These are phyloP conservation scores for Paxillus ammoniavirescens DNA, from an alignment of 768 basidiomycete species.

Conservation along the genomic window DNA sequence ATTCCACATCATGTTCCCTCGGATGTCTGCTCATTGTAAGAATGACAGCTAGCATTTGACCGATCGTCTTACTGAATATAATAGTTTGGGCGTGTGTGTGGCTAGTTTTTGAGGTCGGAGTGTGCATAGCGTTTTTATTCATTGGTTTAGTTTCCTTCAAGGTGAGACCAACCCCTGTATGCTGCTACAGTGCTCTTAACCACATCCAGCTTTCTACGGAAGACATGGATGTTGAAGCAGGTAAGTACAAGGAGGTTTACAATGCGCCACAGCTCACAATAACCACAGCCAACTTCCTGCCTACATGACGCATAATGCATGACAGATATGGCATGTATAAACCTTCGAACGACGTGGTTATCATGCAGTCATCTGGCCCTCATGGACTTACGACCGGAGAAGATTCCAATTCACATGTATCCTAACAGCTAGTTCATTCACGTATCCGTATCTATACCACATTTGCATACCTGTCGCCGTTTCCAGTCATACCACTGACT, in stretches of 20 bases:
- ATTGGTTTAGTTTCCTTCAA: constrained; percentile 85
- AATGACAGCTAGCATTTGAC: background rate
- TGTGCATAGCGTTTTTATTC: constrained; percentile 75
- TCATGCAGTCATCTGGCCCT: constrained; percentile 5
- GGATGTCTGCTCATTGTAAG: constrained; percentile 70
- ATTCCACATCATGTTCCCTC: constrained; percentile 73
- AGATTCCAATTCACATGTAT: constrained; percentile 23
- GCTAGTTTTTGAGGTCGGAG: constrained; percentile 76
- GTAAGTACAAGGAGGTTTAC: constrained; percentile 38
- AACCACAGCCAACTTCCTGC: constrained; percentile 55
- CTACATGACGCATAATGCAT: constrained; percentile 41
- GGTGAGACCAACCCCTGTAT: constrained; percentile 36
- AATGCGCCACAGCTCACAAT: constrained; percentile 5
- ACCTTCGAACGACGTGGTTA: background rate
- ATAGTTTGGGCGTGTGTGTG: constrained; percentile 85
- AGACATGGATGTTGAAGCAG: constrained; percentile 61
- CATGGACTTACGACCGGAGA: constrained; percentile 15
- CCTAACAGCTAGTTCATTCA: constrained; percentile 18
- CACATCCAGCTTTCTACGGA: constrained; percentile 34
- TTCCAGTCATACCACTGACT: constrained; percentile 20
- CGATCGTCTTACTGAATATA: constrained; percentile 1
- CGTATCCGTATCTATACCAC: constrained; percentile 34
- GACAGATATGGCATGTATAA: background rate
- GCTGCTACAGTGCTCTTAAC: constrained; percentile 1
- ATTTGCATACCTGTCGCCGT: constrained; percentile 14